Evolutionary conservation across 306 rosid genomes (phyloP), one percentile per base, ranked within the genome.

Genomic region (Astragalus membranaceus): DNA sequence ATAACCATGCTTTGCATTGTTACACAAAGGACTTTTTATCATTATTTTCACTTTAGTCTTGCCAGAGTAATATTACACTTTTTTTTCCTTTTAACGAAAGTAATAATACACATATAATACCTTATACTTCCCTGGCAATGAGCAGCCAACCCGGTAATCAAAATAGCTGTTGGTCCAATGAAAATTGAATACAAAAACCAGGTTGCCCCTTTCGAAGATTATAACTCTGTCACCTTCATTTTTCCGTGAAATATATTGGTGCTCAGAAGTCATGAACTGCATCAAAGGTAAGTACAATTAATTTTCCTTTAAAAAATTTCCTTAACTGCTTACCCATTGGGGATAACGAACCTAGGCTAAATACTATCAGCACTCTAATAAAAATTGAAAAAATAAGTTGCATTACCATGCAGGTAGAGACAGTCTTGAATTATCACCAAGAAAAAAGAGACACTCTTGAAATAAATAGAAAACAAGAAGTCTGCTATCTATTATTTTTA

Each of bases 181-280:
- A 75, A 95, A 95, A 75, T 95, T 95, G 83, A 95, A 95, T 75
- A 95, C 95, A 79, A 95, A 95, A 50, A 95, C 78, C 14, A 95
- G 87, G 84, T 86, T 70, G 48, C 85, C 96, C 76, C 90, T 91
- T 85, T 95, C 99, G 15, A 91, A 91, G 68, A 91, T 84, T 32
- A 89, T 84, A 20, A 89, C 16, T 75, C 11, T 89, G 72, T 91
- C 97, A 51, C 86, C 83, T 76, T 95, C 99, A 68, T 86, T 78
- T 84, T 87, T 85, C 41, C 91, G 86, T 11, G 97, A 91, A 70
- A 91, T 86, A 66, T 89, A 89, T 79, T 79, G 95, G 82, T 95
- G 95, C 70, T 86, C 88, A 65, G 95, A 79, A 77, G 89, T 86
- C 99, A 95, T 89, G 88, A 95, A 95, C 99, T 95, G 95, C 83